Conservation (phyloP, 106 monocot genomes). For the Allium cepa region DNA sequence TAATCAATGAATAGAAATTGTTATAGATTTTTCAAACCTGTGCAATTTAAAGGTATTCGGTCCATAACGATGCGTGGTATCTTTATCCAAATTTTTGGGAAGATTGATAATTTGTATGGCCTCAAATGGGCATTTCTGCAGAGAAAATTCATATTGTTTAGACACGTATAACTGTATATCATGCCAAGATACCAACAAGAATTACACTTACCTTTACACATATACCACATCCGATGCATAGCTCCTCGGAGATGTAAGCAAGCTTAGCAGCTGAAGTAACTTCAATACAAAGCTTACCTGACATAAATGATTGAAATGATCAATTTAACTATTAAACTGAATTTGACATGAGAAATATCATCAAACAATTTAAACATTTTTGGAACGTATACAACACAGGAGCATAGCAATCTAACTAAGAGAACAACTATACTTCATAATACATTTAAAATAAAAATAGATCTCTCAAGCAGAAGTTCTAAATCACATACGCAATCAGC, state of each 20-base stretch:
- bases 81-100: conserved; percentile 95
- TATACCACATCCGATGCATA: conserved; percentile 99
- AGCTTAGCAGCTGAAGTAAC: conserved; percentile 65
- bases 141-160: too few relatives aligned
- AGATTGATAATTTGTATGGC: conserved; percentile 98
- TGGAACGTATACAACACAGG: too few relatives aligned
- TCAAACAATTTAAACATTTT: too few relatives aligned
- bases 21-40: conserved; percentile 28
- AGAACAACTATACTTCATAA: too few relatives aligned
- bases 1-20: too few relatives aligned
- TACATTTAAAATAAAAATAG: too few relatives aligned
- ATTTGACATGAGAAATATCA: not conserved
- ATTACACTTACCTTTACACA: conserved; percentile 95
- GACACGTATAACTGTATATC: too few relatives aligned
- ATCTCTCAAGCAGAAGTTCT: too few relatives aligned
- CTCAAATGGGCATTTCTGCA: conserved; percentile 98
- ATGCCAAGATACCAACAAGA: too few relatives aligned
- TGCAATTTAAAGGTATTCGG: conserved; percentile 97
- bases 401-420: too few relatives aligned
- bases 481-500: too few relatives aligned
- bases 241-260: conserved; percentile 93
- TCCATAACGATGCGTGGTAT: conserved; percentile 99
- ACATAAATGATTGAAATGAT: not conserved
- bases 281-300: conserved; percentile 97
- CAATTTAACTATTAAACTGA: conserved; percentile 1